Evolutionary conservation across 129 eudicot species (phyloP), one percentile per base, ranked within the genome.

Genomic region (Centella asiatica): DNA sequence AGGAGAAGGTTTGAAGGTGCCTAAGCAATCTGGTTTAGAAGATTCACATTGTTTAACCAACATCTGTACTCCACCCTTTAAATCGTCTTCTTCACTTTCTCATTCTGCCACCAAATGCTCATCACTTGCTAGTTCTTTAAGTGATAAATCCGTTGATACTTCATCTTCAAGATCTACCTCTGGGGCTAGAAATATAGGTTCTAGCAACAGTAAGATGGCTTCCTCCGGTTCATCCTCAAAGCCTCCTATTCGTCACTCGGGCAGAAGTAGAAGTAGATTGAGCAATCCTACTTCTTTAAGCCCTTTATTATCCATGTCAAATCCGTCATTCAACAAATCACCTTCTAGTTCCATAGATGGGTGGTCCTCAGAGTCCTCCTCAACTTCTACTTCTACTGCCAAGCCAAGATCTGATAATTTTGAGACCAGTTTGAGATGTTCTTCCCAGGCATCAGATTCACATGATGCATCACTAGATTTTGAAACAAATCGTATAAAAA

Each of bases 291-390:
- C 63, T 33, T 58, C 70, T 31, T 69, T 78, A 32, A 68, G 59
- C 49, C 87, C 70, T 23, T 71, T 63, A 60, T 39, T 57, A 9
- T 71, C 66, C 39, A 33, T 72, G 18, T 70, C 74, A 27, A 70
- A 64, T 1, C 50, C 71, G 57, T 59, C 73, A 55, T 68, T 72
- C 62, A 13, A 58, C 23, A 75, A 73, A 44, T 74, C 76, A 10
- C 75, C 87, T 50, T 50, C 66, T 52, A 68, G 70, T 66, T 78
- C 84, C 37, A 49, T 65, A 69, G 81, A 74, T 28, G 72, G 71
- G 45, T 80, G 72, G 66, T 62, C 68, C 49, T 69, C 65, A 12
- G 73, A 44, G 67, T 49, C 74, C 37, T 75, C 76, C 44, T 64
- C 72, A 68, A 44, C 67, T 67, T 56, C 67, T 33, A 42, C 34